Conservation (phyloP, 495 filamentous ascomycete species). For the Penicillium silybi region DNA sequence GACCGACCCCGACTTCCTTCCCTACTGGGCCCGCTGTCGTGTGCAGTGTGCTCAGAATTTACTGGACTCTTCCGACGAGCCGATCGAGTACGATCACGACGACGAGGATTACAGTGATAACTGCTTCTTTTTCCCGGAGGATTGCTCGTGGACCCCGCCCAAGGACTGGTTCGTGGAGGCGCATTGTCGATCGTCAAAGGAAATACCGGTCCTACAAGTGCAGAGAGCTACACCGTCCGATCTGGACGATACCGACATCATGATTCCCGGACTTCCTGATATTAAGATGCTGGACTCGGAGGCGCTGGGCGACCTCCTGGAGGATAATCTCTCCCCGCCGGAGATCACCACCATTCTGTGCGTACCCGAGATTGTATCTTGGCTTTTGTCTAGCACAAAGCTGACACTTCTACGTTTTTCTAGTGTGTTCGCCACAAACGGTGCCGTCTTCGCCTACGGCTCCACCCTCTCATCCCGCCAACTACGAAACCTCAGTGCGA, state of each 20-base stretch:
- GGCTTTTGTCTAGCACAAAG: background rate
- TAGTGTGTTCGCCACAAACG: conserved; percentile 44
- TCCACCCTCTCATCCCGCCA: conserved; percentile 41
- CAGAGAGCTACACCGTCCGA: conserved; percentile 1
- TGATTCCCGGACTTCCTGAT: conserved; percentile 47
- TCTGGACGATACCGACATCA: conserved; percentile 26
- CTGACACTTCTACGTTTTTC: background rate
- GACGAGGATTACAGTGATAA: conserved; percentile 46
- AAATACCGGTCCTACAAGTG: conserved; percentile 1
- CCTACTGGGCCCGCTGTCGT: conserved; percentile 41
- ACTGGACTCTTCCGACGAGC: conserved; percentile 38
- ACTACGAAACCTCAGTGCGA: conserved; percentile 44
- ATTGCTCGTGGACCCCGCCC: conserved; percentile 43
- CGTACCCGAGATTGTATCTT: background rate
- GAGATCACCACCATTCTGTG: conserved; percentile 49
- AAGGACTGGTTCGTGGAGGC: conserved; percentile 27
- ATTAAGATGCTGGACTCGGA: conserved; percentile 49
- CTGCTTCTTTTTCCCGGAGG: conserved; percentile 47
- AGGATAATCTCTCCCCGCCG: conserved; percentile 46
- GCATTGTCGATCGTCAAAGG: conserved; percentile 1
- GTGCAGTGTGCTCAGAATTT: conserved; percentile 40
- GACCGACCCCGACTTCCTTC: conserved; percentile 23
- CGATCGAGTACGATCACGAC: conserved; percentile 46
- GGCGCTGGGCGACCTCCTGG: conserved; percentile 43
- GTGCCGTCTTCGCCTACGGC: conserved; percentile 45